Evolutionary conservation across 805 yeast genomes (phyloP).

Genomic region (Saccharomycopsis oosterbeekiorum): DNA sequence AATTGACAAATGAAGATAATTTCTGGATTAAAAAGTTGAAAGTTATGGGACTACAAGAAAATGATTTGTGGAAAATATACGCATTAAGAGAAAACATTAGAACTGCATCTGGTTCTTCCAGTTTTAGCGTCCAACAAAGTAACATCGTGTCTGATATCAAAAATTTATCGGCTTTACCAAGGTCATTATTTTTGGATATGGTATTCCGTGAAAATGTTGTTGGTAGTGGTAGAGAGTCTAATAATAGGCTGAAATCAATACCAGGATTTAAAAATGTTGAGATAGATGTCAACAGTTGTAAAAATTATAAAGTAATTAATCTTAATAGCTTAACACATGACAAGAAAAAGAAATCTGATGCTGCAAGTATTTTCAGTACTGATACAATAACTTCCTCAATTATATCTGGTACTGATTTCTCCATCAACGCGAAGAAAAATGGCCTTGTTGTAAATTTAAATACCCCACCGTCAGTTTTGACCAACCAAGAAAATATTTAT

Average conservation of each 20-base stretch:
- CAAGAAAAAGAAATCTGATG: slow-evolving; percentile 1
- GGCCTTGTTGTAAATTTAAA: slow-evolving; percentile 29
- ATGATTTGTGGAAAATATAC: slow-evolving; percentile 76
- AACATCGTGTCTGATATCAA: slow-evolving; percentile 22
- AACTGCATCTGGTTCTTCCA: slow-evolving; percentile 38
- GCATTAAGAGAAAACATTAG: slow-evolving; percentile 58
- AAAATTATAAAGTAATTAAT: slow-evolving; percentile 6
- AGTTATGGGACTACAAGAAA: slow-evolving; percentile 61
- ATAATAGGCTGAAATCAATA: background rate
- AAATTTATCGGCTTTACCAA: slow-evolving; percentile 34
- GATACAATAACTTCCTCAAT: slow-evolving; percentile 10
- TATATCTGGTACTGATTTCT: background rate
- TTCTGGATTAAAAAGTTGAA: slow-evolving; percentile 65
- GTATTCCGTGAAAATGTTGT: slow-evolving; percentile 15
- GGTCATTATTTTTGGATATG: slow-evolving; percentile 43
- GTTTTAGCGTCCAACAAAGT: slow-evolving; percentile 15
- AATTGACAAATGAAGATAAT: slow-evolving; percentile 55
- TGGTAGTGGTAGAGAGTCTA: background rate
- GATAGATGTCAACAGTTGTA: background rate
- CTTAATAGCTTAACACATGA: background rate
- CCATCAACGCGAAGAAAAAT: slow-evolving; percentile 2
- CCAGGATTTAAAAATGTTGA: slow-evolving; percentile 2
- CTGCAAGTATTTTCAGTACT: slow-evolving; percentile 8
- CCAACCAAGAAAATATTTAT: slow-evolving; percentile 32
- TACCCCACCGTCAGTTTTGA: slow-evolving; percentile 31